A percentile compares a stretch with the other conserved stretches of the same genome.
These are phyloP conservation scores for Eimeria necatrix DNA, from an alignment of 169 alveolate genomes.

Conservation along the genomic window DNA sequence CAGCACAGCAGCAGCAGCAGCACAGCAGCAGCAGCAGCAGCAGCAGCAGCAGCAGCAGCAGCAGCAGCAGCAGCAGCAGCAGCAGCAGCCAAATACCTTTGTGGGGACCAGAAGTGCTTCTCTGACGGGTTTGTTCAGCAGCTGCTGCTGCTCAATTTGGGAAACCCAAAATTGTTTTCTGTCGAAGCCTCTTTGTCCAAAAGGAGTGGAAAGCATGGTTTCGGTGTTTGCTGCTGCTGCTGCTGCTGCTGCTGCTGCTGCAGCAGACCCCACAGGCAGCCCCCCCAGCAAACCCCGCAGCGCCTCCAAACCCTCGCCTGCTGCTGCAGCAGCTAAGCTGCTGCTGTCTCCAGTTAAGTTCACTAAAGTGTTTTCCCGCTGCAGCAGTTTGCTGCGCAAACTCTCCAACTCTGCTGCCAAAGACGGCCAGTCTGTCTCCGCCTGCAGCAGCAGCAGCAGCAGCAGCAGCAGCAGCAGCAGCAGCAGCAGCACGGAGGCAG, in stretches of 20 bases:
- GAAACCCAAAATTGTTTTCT: not conserved
- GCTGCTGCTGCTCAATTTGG: not conserved
- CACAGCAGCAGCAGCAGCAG: not conserved
- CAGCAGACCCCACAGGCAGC: not conserved
- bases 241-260: not conserved
- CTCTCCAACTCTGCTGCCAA: constrained; percentile 7
- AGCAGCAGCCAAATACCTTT: not conserved
- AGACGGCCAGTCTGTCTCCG: constrained; percentile 58
- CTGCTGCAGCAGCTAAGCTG: not conserved
- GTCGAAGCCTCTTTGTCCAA: not conserved
- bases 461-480: too few species aligned
- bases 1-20: constrained; percentile 27
- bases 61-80: not conserved
- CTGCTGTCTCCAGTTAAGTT: constrained; percentile 71
- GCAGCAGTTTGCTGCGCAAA: not conserved
- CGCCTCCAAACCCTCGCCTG: not conserved
- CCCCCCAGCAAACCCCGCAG: not conserved
- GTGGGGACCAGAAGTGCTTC: not conserved
- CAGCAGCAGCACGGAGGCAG: too few species aligned
- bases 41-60: not conserved
- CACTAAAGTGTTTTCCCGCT: not conserved
- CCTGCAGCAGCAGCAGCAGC: too few species aligned
- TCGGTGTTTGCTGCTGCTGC: not conserved
- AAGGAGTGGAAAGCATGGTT: not conserved
- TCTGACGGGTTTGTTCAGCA: not conserved